A percentile compares a stretch with the other conserved stretches of the same genome.
phyloP scores from a whole-genome alignment of 768 basidiomycete genomes.

The Postia placenta region DNA sequence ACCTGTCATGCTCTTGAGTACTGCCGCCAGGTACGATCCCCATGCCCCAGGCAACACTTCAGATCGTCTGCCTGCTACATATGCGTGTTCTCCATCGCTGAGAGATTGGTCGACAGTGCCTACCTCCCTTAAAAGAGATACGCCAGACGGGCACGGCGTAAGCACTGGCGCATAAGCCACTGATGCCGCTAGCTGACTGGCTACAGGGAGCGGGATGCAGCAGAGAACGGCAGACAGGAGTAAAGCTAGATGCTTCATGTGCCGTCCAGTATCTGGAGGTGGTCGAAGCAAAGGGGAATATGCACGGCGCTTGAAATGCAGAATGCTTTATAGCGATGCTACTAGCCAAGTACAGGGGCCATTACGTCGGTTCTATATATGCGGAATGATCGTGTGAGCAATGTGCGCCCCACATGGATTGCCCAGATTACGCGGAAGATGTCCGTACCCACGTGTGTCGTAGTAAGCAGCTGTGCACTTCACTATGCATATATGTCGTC shows the following conservation, averaged over 20 bases:
- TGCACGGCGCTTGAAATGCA: neutral
- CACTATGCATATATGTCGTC: no score
- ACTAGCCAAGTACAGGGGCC: neutral
- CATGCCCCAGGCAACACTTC: conserved; percentile 35
- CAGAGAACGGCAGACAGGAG: neutral
- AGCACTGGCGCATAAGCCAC: neutral
- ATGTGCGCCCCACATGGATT: no score
- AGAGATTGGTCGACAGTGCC: conserved; percentile 26
- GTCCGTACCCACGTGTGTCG: neutral
- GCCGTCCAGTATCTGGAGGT: neutral
- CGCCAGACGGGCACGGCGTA: conserved; percentile 9
- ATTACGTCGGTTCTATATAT: neutral
- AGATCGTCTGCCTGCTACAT: conserved; percentile 28
- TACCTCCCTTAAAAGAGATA: conserved; percentile 13
- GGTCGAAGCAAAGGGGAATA: neutral
- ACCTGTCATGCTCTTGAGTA: conserved; percentile 21
- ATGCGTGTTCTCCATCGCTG: conserved; percentile 28
- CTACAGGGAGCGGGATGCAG: neutral
- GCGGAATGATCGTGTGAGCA: neutral
- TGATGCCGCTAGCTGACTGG: neutral
- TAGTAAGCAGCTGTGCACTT: no score
- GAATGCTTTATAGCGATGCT: neutral
- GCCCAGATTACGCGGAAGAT: neutral
- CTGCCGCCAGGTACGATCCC: conserved; percentile 33
- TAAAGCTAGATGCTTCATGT: neutral